Base-by-base conservation (phyloP, 306 rosid species). In the Trifolium subterraneum region DNA sequence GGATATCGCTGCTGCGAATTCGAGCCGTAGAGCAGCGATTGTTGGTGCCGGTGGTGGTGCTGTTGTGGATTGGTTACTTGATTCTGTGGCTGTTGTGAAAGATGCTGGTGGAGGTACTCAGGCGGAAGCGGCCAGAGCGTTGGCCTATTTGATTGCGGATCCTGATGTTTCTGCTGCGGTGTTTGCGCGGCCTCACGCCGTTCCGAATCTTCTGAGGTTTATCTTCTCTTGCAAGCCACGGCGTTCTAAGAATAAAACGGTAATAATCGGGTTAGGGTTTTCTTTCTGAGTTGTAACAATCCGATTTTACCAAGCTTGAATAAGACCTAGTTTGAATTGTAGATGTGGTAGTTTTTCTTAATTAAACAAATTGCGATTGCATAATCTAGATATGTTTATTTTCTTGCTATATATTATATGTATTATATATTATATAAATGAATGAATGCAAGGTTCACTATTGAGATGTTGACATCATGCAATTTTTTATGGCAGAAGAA, bases 91-190 rank as follows among this genome's bases (percentile, higher is more conserved):
- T n/a, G 88, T 79, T 29, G 86, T 84, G 10, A 83, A 85, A 65
- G 90, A 91, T 19, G 95, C 88, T 11, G 80, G 81, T 42, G 91
- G 76, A 19, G 93, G 91, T 52, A 81, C 90, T 15, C 99, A 94
- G 85, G 93, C 92, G 11, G 99, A 94, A 87, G 84, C 96, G 10
- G 96, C 99, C 7, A 94, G 99, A 50, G 99, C 99, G 44, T 87
- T 94, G 14, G 92, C 99, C 6, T 90, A 88, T 85, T 83, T 94
- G 84, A 88, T 94, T 48, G 85, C 97, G 38, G 99, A 94, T 70
- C 96, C 93, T 69, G 85, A 87, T 76, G 97, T 94, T 10, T 90
- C 95, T 16, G 80, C 92, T 10, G 80, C 77, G 25, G 95, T 94
- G 78, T 88, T 94, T 22, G 96, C 89, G 11, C 65, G 99, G 74